Evolutionary conservation across 805 yeast genomes (phyloP).

Genomic region (Pichia cephalocereana): DNA sequence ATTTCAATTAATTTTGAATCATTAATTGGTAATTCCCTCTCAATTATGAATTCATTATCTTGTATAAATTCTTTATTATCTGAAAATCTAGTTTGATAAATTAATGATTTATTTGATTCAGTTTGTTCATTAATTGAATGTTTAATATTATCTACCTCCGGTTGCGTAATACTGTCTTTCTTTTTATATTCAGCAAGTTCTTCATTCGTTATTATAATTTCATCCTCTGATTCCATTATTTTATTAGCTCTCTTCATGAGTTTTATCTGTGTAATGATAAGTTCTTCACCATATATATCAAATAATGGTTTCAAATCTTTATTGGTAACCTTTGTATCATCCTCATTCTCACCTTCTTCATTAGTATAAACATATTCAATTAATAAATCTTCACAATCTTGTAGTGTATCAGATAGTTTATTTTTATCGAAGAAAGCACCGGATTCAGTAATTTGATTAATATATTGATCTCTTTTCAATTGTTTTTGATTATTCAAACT

Average conservation of each 20-base stretch:
- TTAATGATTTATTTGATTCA: too few species aligned
- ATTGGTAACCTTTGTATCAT: background rate
- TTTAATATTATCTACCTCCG: too few species aligned
- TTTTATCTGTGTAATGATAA: too few species aligned
- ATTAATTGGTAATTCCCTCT: conserved; percentile 22
- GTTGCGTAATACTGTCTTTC: background rate
- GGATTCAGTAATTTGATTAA: too few species aligned
- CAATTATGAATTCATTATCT: conserved; percentile 22
- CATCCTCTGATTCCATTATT: conserved; percentile 8
- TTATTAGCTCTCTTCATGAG: background rate
- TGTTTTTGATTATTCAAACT: background rate
- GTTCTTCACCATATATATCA: conserved; percentile 3
- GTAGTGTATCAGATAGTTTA: background rate
- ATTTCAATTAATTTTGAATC: conserved; percentile 33
- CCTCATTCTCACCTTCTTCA: conserved; percentile 1
- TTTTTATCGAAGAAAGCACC: background rate
- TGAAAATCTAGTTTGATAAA: background rate
- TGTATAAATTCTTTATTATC: conserved; percentile 1
- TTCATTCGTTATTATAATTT: background rate
- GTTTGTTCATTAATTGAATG: too few species aligned
- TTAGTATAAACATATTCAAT: background rate
- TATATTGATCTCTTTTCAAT: background rate
- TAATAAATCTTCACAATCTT: background rate
- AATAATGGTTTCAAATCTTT: background rate
- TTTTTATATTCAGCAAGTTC: background rate